A percentile compares a stretch with the other conserved stretches of the same genome.
These are phyloP conservation scores for Hyaloperonospora brassicae DNA, from an alignment of 352 stramenopile species.

Conservation along the genomic window DNA sequence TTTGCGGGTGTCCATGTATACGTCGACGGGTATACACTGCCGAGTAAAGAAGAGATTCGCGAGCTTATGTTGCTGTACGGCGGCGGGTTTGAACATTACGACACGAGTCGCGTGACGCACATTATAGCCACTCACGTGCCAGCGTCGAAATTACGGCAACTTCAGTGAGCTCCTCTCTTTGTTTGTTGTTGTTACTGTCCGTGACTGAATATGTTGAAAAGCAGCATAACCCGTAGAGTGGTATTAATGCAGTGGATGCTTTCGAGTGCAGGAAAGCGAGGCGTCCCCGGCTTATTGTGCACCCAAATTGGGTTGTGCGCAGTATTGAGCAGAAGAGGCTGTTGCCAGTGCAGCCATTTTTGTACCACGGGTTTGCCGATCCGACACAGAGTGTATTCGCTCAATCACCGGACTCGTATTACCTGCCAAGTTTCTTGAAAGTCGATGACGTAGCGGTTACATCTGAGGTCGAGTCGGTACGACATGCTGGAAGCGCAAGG, in stretches of 20 bases:
- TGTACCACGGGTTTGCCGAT: conserved; percentile 79
- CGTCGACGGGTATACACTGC: conserved; percentile 84
- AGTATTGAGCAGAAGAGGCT: conserved; percentile 69
- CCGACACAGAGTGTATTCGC: conserved; percentile 48
- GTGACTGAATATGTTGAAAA: too few species aligned
- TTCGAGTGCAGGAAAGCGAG: conserved; percentile 38
- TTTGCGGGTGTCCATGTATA: conserved; percentile 77
- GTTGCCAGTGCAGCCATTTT: conserved; percentile 71
- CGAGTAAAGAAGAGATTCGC: conserved; percentile 80
- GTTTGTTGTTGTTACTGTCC: too few species aligned
- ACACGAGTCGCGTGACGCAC: conserved; percentile 80
- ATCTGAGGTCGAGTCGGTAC: too few species aligned
- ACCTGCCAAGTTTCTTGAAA: neutral
- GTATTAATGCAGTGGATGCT: too few species aligned
- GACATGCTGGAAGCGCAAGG: too few species aligned
- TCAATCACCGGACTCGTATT: conserved; percentile 1
- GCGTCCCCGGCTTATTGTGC: conserved; percentile 64
- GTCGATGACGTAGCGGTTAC: too few species aligned
- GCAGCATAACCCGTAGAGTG: too few species aligned
- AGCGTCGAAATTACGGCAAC: conserved; percentile 77
- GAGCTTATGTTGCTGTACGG: conserved; percentile 70
- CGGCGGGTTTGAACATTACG: conserved; percentile 85
- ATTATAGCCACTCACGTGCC: conserved; percentile 82
- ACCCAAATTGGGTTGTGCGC: conserved; percentile 89
- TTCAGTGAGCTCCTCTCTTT: conserved; percentile 37